A percentile compares a stretch with the other conserved stretches of the same genome.
Conservation (phyloP, 768 basidiomycete genomes). For the Tricholoma flavovirens region DNA sequence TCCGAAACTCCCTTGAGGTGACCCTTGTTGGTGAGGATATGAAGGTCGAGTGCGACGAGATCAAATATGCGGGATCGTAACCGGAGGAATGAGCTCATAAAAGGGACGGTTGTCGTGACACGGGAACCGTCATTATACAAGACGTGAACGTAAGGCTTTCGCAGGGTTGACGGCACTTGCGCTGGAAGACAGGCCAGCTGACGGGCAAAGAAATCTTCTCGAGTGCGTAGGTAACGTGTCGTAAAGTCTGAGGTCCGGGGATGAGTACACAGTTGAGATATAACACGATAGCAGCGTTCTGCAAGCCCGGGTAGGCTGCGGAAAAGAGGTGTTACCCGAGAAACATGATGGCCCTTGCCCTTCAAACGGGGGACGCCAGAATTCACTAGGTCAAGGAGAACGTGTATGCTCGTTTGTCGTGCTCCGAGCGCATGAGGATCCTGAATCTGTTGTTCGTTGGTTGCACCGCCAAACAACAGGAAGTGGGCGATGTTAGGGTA, state of each 20-base stretch:
- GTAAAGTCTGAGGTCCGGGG: conserved; percentile 74
- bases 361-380: conserved; percentile 60
- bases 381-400: conserved; percentile 74
- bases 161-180: conserved; percentile 43
- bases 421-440: conserved; percentile 74
- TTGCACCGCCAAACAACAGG: conserved; percentile 66
- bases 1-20: conserved; percentile 69
- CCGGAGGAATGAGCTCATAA: conserved; percentile 71
- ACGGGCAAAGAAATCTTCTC: conserved; percentile 84
- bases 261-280: conserved; percentile 87
- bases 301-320: conserved; percentile 68
- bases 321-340: conserved; percentile 50
- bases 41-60: conserved; percentile 81
- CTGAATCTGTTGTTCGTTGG: conserved; percentile 61
- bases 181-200: conserved; percentile 79
- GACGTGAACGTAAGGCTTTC: conserved; percentile 52
- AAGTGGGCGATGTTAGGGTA: conserved; percentile 88
- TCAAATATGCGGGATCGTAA: conserved; percentile 83
- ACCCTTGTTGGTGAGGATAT: conserved; percentile 74
- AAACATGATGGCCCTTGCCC: conserved; percentile 26
- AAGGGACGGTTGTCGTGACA: conserved; percentile 59
- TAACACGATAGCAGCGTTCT: conserved; percentile 76
- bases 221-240: conserved; percentile 80
- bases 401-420: conserved; percentile 68
- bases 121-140: conserved; percentile 68